phyloP scores from a whole-genome alignment of 2,329 filamentous ascomycete genomes.

The Nectriaceae sp. region DNA sequence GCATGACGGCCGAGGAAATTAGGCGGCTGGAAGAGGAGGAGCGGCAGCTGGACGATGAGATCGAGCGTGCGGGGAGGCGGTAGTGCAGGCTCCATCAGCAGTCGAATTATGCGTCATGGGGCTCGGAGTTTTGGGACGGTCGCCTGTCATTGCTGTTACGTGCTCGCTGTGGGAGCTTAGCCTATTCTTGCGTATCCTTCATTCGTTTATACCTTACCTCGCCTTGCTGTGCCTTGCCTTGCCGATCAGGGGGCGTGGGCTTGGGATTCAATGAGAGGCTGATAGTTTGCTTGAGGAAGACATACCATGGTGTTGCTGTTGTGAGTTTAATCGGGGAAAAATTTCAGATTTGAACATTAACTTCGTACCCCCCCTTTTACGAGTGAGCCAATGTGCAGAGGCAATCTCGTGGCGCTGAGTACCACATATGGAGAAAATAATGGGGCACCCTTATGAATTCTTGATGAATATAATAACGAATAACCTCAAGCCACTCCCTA shows the following conservation, averaged over 20 bases:
- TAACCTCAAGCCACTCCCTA: background rate
- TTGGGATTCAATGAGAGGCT: conserved; percentile 1
- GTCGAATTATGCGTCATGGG: conserved; percentile 13
- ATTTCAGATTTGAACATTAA: background rate
- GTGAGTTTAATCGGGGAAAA: conserved; percentile 5
- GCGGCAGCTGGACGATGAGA: conserved; percentile 56
- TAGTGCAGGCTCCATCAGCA: conserved; percentile 14
- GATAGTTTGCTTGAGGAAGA: conserved; percentile 15
- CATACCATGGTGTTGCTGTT: conserved; percentile 19
- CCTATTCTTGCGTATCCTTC: conserved; percentile 9
- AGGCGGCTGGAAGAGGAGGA: conserved; percentile 59
- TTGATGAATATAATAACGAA: background rate
- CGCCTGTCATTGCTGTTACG: conserved; percentile 1
- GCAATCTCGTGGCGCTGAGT: too few relatives aligned
- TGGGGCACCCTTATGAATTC: too few relatives aligned
- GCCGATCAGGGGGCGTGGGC: conserved; percentile 1
- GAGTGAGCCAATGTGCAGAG: too few relatives aligned
- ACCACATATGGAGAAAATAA: too few relatives aligned
- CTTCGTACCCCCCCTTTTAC: too few relatives aligned
- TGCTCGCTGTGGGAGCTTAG: background rate
- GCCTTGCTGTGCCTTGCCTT: conserved; percentile 7
- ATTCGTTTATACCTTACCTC: conserved; percentile 13
- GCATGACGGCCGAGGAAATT: conserved; percentile 61
- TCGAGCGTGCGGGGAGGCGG: conserved; percentile 45
- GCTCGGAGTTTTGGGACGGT: conserved; percentile 27